Conservation (phyloP, 179 eudicot genomes). For the Spinacia oleracea region DNA sequence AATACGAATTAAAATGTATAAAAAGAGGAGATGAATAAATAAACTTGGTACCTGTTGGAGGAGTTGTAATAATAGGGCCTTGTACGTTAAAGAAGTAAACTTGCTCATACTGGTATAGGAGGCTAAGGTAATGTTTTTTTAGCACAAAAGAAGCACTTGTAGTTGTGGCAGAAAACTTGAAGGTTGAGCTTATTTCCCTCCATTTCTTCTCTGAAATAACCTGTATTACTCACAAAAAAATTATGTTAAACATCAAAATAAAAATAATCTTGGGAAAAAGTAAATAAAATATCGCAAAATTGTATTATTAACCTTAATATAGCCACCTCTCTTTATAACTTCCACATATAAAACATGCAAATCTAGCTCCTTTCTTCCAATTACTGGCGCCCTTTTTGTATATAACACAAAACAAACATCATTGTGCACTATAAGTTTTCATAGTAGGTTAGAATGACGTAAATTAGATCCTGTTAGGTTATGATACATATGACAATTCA, state of each 20-base stretch:
- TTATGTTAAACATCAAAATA: background rate
- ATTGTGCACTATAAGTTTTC: background rate
- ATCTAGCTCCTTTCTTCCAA: constrained; percentile 63
- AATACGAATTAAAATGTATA: too few relatives aligned
- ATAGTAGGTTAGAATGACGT: background rate
- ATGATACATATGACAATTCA: too few relatives aligned
- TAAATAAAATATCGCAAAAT: background rate
- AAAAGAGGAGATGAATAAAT: background rate
- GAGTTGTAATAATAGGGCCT: constrained; percentile 28
- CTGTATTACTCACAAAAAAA: constrained; percentile 26
- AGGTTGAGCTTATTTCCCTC: constrained; percentile 58
- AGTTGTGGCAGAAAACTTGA: constrained; percentile 53
- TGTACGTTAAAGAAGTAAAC: constrained; percentile 53
- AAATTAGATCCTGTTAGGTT: too few relatives aligned
- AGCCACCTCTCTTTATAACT: constrained; percentile 74
- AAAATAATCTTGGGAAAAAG: background rate
- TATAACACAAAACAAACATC: background rate
- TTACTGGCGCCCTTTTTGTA: constrained; percentile 59
- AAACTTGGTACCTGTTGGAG: constrained; percentile 22
- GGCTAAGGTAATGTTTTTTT: constrained; percentile 52
- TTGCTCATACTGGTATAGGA: constrained; percentile 62
- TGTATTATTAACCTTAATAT: constrained; percentile 45
- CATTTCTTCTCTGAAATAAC: constrained; percentile 68
- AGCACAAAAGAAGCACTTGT: constrained; percentile 75
- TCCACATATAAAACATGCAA: constrained; percentile 65